These are phyloP conservation scores for Epichloe hybrida DNA, from an alignment of 2,329 filamentous ascomycete genomes.

Conservation along the genomic window DNA sequence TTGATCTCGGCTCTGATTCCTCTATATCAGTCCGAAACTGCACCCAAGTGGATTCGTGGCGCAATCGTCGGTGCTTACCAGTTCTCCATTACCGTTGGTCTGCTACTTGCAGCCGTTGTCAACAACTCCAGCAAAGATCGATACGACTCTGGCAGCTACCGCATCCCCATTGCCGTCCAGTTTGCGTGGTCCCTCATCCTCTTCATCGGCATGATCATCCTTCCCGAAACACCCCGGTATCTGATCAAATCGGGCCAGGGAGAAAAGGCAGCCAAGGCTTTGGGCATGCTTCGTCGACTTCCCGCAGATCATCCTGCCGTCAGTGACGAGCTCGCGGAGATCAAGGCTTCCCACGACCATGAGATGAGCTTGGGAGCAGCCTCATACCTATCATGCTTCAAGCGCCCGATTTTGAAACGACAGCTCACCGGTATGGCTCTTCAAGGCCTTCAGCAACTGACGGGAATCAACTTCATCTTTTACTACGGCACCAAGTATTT, in stretches of 20 bases:
- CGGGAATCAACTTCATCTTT: conserved; percentile 18
- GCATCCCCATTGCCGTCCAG: conserved; percentile 49
- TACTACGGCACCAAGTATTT: conserved; percentile 29
- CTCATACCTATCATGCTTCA: conserved; percentile 41
- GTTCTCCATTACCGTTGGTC: conserved; percentile 54
- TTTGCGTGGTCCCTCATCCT: conserved; percentile 59
- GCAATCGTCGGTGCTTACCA: conserved; percentile 59
- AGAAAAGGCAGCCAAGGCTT: conserved; percentile 22
- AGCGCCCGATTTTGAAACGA: conserved; percentile 37
- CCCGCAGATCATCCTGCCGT: conserved; percentile 42
- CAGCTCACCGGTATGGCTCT: conserved; percentile 53
- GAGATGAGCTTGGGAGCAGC: conserved; percentile 40
- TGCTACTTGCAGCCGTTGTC: conserved; percentile 52
- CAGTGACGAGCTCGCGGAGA: conserved; percentile 48
- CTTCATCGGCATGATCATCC: conserved; percentile 47
- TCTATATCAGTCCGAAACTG: conserved; percentile 58
- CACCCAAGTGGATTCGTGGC: conserved; percentile 61
- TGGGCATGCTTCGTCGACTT: conserved; percentile 49
- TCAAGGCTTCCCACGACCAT: conserved; percentile 49
- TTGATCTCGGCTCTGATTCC: conserved; percentile 57
- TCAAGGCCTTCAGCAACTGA: conserved; percentile 37
- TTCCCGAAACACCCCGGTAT: conserved; percentile 63
- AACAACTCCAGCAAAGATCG: conserved; percentile 46
- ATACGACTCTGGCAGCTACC: conserved; percentile 43
- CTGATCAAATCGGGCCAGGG: conserved; percentile 43